phyloP scores from a whole-genome alignment of 2,329 filamentous ascomycete genomes.

The Colletotrichum higginsianum region DNA sequence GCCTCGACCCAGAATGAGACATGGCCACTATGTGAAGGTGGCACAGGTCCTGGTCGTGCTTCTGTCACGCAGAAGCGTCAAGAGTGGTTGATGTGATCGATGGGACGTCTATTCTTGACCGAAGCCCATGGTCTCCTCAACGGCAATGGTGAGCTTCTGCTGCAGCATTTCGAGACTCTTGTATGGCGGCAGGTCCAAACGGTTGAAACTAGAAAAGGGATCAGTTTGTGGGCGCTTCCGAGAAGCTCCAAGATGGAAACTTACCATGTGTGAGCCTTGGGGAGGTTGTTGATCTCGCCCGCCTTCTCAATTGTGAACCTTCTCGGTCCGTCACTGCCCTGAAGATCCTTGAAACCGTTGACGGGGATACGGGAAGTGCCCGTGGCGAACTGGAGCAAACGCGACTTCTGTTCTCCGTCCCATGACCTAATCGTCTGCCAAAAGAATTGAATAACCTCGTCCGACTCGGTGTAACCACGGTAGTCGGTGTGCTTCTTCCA shows the following conservation, averaged over 20 bases:
- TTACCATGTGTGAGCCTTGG: conserved; percentile 98
- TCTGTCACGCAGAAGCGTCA: neutral
- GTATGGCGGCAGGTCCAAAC: conserved; percentile 93
- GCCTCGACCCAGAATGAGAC: conserved; percentile 6
- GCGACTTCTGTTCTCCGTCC: conserved; percentile 98
- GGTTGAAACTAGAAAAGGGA: conserved; percentile 82
- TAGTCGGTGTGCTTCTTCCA: conserved; percentile 99
- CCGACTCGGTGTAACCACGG: conserved; percentile 96
- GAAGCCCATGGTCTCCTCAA: conserved; percentile 99
- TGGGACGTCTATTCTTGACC: conserved; percentile 85
- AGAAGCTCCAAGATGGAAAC: conserved; percentile 52
- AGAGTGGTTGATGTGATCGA: neutral
- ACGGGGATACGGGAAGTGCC: conserved; percentile 98
- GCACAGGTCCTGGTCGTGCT: conserved; percentile 9
- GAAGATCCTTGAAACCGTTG: conserved; percentile 99
- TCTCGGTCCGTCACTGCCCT: conserved; percentile 95
- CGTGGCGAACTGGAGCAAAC: conserved; percentile 95
- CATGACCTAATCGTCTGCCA: conserved; percentile 97
- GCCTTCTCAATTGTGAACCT: conserved; percentile 99
- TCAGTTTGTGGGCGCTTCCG: conserved; percentile 43
- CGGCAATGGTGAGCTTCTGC: conserved; percentile 93
- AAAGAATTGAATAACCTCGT: conserved; percentile 98
- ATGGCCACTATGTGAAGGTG: conserved; percentile 6
- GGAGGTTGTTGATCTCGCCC: conserved; percentile 89
- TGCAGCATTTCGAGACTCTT: conserved; percentile 89